Percentiles rank a stretch among this genome's conserved stretches.
phyloP scores from a whole-genome alignment of 805 yeast genomes.

The Pichia cephalocereana region DNA sequence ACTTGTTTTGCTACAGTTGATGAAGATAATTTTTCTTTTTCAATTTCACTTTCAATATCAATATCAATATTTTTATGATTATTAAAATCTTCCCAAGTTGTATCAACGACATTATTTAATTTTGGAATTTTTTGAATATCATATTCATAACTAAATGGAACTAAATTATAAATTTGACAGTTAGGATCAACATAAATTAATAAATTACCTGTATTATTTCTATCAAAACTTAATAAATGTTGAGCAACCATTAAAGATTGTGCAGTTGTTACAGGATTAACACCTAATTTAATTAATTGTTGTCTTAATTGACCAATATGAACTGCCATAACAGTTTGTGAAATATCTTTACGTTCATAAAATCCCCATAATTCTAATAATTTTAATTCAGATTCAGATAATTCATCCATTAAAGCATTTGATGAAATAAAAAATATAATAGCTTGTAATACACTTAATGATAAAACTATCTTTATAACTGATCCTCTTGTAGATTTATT shows the following conservation, averaged over 20 bases:
- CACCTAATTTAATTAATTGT: conserved; percentile 12
- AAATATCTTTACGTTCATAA: conserved; percentile 15
- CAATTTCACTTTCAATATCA: too few relatives aligned
- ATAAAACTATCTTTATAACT: not conserved
- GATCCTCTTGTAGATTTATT: conserved; percentile 2
- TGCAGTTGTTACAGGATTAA: conserved; percentile 10
- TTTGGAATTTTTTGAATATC: conserved; percentile 5
- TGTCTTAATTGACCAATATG: conserved; percentile 15
- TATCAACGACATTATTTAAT: not conserved
- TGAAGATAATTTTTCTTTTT: not conserved
- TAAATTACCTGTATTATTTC: conserved; percentile 11
- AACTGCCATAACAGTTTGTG: conserved; percentile 17
- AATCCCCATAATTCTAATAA: conserved; percentile 5
- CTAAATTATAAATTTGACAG: conserved; percentile 7
- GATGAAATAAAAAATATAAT: not conserved
- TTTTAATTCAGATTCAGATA: conserved; percentile 5
- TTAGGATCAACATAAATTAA: conserved; percentile 10
- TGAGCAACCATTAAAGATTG: conserved; percentile 10
- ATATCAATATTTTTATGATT: not conserved
- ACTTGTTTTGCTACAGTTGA: not conserved
- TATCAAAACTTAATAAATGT: conserved; percentile 8
- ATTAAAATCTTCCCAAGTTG: conserved; percentile 2
- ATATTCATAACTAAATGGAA: conserved; percentile 17
- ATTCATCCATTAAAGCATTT: not conserved
- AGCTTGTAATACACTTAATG: not conserved